Base-by-base conservation (phyloP, 1,284 basidiomycete species). In the Somion occarium region DNA sequence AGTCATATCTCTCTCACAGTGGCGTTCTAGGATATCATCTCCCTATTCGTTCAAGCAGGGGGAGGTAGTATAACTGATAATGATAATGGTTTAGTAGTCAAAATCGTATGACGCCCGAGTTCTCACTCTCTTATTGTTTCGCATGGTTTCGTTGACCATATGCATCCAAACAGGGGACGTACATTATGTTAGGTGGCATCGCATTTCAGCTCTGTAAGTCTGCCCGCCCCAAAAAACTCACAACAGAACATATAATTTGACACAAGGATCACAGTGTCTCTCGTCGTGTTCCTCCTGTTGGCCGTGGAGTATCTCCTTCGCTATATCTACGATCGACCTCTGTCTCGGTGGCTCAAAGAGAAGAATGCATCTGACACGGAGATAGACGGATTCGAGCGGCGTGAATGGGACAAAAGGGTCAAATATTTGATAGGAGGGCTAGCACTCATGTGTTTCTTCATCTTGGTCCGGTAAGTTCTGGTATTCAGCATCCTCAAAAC, bases 101-200 rank as follows among this genome's bases (percentile, higher is more conserved):
- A 58, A n/a, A 57, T 57, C 3, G 64, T 66, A 49, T n/a, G 61
- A n/a, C n/a, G n/a, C n/a, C n/a, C n/a, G n/a, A n/a, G n/a, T n/a
- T 55, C n/a, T n/a, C n/a, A n/a, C n/a, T n/a, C n/a, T n/a, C n/a
- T n/a, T n/a, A n/a, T n/a, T n/a, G n/a, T n/a, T n/a, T n/a, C n/a
- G 30, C 3, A 49, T 49, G 27, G 24, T 54, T n/a, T n/a, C n/a
- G n/a, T n/a, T n/a, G n/a, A n/a, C n/a, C n/a, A n/a, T n/a, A n/a
- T n/a, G n/a, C n/a, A n/a, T n/a, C n/a, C n/a, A n/a, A n/a, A n/a
- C n/a, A 75, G 73, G 74, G 79, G 19, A 72, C 66, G 2, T 64
- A 74, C 49, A 69, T 83, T 60, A 82, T 82, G 79, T 67, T 83
- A 3, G 74, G 63, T 24, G 82, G 82, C 48, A 82, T 83, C 53